Conservation (phyloP, 306 rosid genomes). For the Trichosanthes truncata region DNA sequence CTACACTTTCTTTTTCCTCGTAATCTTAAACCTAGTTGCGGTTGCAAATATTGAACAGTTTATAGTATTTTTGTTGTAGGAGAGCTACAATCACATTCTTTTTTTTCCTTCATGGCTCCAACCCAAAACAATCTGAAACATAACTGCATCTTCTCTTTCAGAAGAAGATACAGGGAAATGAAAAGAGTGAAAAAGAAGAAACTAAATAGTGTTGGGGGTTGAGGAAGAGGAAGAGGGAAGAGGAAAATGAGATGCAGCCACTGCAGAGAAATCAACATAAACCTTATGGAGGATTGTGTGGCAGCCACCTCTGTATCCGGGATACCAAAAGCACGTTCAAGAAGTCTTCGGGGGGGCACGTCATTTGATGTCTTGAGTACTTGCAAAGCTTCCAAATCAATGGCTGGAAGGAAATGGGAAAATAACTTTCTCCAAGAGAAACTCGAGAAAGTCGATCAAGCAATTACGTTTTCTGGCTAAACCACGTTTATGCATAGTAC, state of each 20-base stretch:
- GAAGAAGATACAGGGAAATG: constrained; percentile 8
- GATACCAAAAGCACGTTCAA: constrained; percentile 5
- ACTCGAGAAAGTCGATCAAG: background rate
- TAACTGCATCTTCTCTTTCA: constrained; percentile 9
- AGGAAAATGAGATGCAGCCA: constrained; percentile 11
- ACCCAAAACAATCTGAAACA: constrained; percentile 13
- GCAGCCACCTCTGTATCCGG: background rate
- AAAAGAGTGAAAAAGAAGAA: constrained; percentile 12
- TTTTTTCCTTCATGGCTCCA: constrained; percentile 15
- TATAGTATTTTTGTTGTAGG: constrained; percentile 13
- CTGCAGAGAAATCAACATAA: constrained; percentile 1
- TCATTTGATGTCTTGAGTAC: constrained; percentile 3
- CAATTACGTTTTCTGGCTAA: constrained; percentile 10
- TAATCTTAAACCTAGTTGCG: constrained; percentile 12
- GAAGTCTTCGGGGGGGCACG: background rate
- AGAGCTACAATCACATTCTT: constrained; percentile 18
- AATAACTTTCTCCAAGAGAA: constrained; percentile 7
- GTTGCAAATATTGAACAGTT: constrained; percentile 13
- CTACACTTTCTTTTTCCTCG: constrained; percentile 8
- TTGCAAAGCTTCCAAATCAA: constrained; percentile 4
- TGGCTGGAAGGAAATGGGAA: constrained; percentile 10
- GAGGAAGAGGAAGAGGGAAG: background rate
- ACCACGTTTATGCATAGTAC: constrained; percentile 48
- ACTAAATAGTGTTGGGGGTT: background rate
- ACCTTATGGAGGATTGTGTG: constrained; percentile 1